Evolutionary conservation across 805 yeast species (phyloP).

Genomic region (Kodamaea hsintzibuensis): DNA sequence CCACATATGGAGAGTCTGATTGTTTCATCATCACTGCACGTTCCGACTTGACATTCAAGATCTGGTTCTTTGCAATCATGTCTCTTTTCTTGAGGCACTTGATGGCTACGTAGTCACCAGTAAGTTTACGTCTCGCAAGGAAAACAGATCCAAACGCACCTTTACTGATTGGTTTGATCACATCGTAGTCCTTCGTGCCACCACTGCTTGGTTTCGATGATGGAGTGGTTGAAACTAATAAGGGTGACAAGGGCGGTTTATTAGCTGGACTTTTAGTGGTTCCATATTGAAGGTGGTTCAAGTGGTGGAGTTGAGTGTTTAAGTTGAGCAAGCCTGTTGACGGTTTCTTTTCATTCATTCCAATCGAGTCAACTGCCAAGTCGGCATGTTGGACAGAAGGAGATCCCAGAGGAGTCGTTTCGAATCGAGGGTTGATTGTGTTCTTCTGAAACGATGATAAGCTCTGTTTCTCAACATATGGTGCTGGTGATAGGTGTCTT

Average conservation of each 20-base stretch:
- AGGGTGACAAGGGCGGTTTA: constrained; percentile 78
- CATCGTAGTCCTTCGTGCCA: constrained; percentile 83
- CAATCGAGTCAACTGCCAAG: constrained; percentile 11
- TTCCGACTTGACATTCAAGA: constrained; percentile 90
- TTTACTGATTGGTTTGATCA: constrained; percentile 88
- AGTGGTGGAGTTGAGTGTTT: constrained; percentile 1
- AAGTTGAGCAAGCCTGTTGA: constrained; percentile 19
- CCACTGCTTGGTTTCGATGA: constrained; percentile 56
- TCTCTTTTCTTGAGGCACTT: constrained; percentile 89
- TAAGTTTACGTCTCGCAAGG: constrained; percentile 74
- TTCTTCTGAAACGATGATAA: constrained; percentile 65
- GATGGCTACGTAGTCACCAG: constrained; percentile 95
- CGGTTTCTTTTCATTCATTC: constrained; percentile 17
- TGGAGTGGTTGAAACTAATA: constrained; percentile 66
- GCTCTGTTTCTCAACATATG: constrained; percentile 48
- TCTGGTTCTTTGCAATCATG: constrained; percentile 97
- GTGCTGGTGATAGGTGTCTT: constrained; percentile 57
- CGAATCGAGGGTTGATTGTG: constrained; percentile 20
- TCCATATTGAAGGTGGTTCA: constrained; percentile 6
- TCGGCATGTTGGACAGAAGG: constrained; percentile 16
- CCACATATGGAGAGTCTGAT: constrained; percentile 89
- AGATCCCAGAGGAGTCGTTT: constrained; percentile 13
- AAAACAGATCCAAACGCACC: constrained; percentile 98
- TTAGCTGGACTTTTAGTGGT: constrained; percentile 8
- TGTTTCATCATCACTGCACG: constrained; percentile 98